phyloP scores from a whole-genome alignment of 306 rosid species.

The Herpetospermum pedunculosum region DNA sequence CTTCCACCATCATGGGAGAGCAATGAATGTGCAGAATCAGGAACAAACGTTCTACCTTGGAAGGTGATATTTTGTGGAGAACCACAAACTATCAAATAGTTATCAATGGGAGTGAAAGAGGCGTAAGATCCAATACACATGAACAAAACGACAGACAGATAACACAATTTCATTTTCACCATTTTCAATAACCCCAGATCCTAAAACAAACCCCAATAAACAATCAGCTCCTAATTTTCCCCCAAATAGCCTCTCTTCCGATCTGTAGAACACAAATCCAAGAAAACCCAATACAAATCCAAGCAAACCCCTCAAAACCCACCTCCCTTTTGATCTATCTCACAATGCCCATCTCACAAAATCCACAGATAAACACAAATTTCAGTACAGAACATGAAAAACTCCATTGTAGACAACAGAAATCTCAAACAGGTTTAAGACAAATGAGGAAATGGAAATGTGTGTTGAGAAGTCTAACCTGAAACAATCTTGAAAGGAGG shows the following conservation, averaged over 20 bases:
- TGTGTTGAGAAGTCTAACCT: slow-evolving; percentile 18
- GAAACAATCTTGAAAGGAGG: not conserved
- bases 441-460: not conserved
- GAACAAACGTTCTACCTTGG: slow-evolving; percentile 64
- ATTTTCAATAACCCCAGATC: slow-evolving; percentile 12
- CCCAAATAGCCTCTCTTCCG: not conserved
- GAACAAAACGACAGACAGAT: slow-evolving; percentile 27
- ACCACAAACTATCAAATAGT: slow-evolving; percentile 78
- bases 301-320: slow-evolving; percentile 14
- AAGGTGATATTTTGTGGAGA: slow-evolving; percentile 46
- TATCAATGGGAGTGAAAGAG: slow-evolving; percentile 47
- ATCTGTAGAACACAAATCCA: not conserved
- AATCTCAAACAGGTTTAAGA: not conserved
- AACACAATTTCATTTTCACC: slow-evolving; percentile 39
- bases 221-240: not conserved
- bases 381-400: not conserved
- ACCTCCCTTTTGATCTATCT: slow-evolving; percentile 17
- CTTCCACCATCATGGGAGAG: slow-evolving; percentile 32
- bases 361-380: not conserved
- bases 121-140: slow-evolving; percentile 35
- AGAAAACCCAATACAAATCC: slow-evolving; percentile 7
- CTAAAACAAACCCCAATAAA: not conserved
- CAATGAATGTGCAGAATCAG: slow-evolving; percentile 45
- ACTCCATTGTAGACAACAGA: slow-evolving; percentile 9
- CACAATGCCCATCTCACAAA: slow-evolving; percentile 8